Percentiles rank a stretch among this genome's conserved stretches.
These are phyloP conservation scores for Mucor circinelloides DNA, from an alignment of 371 early-diverging fungal species.

Conservation along the genomic window DNA sequence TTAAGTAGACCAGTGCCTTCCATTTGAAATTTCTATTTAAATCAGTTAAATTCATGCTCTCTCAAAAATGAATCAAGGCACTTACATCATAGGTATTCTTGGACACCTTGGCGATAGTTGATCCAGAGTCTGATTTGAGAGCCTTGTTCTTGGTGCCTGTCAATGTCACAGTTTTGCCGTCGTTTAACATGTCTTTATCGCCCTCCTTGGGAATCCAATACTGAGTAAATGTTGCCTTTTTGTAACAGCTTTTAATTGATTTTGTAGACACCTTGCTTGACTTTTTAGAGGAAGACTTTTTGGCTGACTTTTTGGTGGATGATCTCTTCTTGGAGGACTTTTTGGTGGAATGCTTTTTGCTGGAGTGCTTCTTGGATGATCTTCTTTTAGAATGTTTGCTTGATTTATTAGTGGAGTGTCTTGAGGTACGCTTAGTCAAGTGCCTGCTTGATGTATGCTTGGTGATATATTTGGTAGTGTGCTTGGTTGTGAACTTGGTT, in stretches of 20 bases:
- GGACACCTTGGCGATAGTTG: slow-evolving; percentile 29
- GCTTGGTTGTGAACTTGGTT: background rate
- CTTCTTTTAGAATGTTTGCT: background rate
- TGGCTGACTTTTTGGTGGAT: background rate
- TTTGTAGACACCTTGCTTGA: background rate
- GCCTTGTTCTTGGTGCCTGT: slow-evolving; percentile 15
- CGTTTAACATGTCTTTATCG: slow-evolving; percentile 36
- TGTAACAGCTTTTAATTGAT: slow-evolving; percentile 17
- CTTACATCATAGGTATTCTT: slow-evolving; percentile 28
- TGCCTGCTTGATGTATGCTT: background rate
- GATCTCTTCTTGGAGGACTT: background rate
- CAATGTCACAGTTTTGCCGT: slow-evolving; percentile 28
- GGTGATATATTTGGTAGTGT: background rate
- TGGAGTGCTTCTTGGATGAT: background rate
- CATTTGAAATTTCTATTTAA: slow-evolving; percentile 39
- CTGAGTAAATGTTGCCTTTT: slow-evolving; percentile 24
- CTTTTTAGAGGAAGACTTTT: background rate
- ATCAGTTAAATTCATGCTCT: background rate
- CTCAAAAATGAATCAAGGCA: background rate
- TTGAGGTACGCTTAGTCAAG: background rate
- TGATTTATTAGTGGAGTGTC: background rate
- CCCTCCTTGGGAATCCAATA: slow-evolving; percentile 48
- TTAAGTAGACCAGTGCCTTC: slow-evolving; percentile 38
- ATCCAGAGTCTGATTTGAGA: slow-evolving; percentile 20
- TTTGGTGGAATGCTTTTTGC: background rate